Evolutionary conservation across 176 grass and related monocot genomes (phyloP), one percentile per base, ranked within the genome.

Genomic region (Hsuehochloa calcarea): DNA sequence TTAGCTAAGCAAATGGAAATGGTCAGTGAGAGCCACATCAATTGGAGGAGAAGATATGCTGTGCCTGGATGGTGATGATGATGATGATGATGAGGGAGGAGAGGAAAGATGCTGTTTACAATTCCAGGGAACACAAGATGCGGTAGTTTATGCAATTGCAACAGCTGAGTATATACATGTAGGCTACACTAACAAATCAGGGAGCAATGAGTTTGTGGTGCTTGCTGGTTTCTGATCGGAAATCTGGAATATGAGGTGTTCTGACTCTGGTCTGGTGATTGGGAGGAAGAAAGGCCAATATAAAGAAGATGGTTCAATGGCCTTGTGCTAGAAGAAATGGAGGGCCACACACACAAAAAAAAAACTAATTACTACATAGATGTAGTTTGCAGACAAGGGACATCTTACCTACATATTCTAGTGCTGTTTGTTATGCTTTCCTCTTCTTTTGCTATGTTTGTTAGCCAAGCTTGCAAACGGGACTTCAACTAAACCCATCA

Each of bases 371-470:
- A 14, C 5, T 61, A 0, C 25, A 26, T n/a, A 67, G 27, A 73
- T 63, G 23, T 27, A 41, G 51, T 9, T 38, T 46, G 34, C 8
- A 23, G 54, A 61, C 10, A 54, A 45, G 34, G 56, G 82, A 65
- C 88, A 72, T 66, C 37, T 72, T 47, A 78, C 72, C 88, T 66
- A 20, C 58, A 83, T 49, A 72, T 60, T 61, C 12, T 80, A 74
- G 35, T 68, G n/a, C 20, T 27, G 74, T 74, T 87, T 34, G 79
- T 83, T 74, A 40, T 47, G 72, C 60, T 35, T 44, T 37, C 7
- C 4, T 20, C 4, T 14, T 46, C 4, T 8, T 9, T 62, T 66
- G n/a, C 37, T 31, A 20, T 46, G 52, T 6, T 20, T 22, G 84
- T 40, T 87, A 65, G 47, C 8, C 22, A 66, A 39, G 55, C 73